A percentile compares a stretch with the other conserved stretches of the same genome.
Conservation (phyloP, 164 flowering plant genomes). For the Liriodendron chinense region DNA sequence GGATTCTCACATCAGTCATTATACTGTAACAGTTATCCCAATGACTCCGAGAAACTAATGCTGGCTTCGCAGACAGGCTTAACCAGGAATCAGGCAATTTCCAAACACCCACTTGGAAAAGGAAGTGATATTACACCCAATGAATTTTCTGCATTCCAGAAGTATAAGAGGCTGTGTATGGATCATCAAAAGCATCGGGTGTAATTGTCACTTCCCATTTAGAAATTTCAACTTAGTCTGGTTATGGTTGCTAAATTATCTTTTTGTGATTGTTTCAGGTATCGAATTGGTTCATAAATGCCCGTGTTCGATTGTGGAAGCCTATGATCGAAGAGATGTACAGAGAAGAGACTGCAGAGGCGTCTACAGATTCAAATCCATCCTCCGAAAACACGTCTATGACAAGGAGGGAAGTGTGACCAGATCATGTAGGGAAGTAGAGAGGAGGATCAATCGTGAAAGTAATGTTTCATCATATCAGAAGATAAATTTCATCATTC, state of each 20-base stretch:
- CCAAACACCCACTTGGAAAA: not conserved
- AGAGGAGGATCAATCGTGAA: not conserved
- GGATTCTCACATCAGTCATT: slow-evolving; percentile 3
- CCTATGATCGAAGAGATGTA: slow-evolving; percentile 95
- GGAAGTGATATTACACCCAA: not conserved
- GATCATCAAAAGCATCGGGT: not conserved
- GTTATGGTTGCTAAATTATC: not conserved
- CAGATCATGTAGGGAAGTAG: slow-evolving; percentile 26
- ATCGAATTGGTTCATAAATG: slow-evolving; percentile 92
- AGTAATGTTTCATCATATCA: not conserved
- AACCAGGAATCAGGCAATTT: slow-evolving; percentile 73
- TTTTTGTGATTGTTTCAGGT: slow-evolving; percentile 44
- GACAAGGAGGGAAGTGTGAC: slow-evolving; percentile 21
- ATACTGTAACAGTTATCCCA: slow-evolving; percentile 61
- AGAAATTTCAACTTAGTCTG: too few relatives aligned
- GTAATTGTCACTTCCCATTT: not conserved
- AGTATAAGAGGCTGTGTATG: not conserved
- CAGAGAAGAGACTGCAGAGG: slow-evolving; percentile 71
- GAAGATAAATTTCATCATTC: not conserved
- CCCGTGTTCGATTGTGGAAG: slow-evolving; percentile 85
- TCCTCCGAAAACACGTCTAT: slow-evolving; percentile 24
- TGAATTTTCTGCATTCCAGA: not conserved
- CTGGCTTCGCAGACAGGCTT: slow-evolving; percentile 87
- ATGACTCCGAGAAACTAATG: slow-evolving; percentile 77
- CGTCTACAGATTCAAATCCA: slow-evolving; percentile 46